Evolutionary conservation across 208 protist species (phyloP), one percentile per base, ranked within the genome.

Genomic region (Crithidia bombi): DNA sequence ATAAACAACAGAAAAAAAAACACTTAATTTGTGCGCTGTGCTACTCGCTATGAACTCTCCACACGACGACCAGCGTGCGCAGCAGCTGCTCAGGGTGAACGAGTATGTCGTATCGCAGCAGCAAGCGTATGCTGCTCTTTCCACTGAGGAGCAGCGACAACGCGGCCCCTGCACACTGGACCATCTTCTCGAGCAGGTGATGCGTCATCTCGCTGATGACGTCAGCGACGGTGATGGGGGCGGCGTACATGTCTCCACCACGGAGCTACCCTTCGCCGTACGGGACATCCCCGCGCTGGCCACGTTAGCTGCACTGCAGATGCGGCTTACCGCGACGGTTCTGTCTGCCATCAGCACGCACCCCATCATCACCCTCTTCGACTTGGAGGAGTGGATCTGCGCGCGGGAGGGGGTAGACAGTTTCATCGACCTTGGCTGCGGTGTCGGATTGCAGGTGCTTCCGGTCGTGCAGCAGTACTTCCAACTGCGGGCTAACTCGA

Each of bases 381-480:
- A 96, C n/a, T 65, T 96, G 7, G 82, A 96, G 56, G 33, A 52
- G 17, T 89, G 92, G 67, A 44, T 91, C 0, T 93, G 86, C 30
- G 52, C 71, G 17, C 33, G 38, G 47, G 83, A 92, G 39, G 76
- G 79, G 15, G 85, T 93, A 12, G 56, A 50, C 36, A 15, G n/a
- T 15, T 96, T 86, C 69, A 62, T 54, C 0, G 82, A 90, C 32
- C 76, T 96, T 21, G 87, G 89, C 38, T 55, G 94, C 33, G 91
- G 89, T 23, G 33, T 35, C 17, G 73, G 74, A 1, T 65, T 96
- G 17, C 70, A 80, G 28, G 67, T 62, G n/a, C 54, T 93, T 36
- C 89, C 88, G 0, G 58, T 92, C 7, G 87, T 88, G 1, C 91
- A 93, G 75, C 75, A 89, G 46, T 82, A 82, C 38, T 96, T 95